phyloP scores from a whole-genome alignment of 2,329 filamentous ascomycete species.

The Eutypa lata region DNA sequence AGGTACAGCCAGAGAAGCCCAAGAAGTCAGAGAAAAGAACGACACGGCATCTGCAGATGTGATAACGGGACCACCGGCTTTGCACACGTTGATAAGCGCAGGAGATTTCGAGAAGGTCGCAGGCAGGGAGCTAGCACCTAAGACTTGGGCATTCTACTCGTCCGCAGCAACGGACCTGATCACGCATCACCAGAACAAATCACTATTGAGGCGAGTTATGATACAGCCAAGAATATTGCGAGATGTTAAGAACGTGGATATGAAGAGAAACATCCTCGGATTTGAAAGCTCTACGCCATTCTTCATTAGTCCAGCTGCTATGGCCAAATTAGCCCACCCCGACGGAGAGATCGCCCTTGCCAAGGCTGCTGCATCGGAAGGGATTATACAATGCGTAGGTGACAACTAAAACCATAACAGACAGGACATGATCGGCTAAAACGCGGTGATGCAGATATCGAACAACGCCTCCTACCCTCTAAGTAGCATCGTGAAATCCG shows the following conservation, averaged over 20 bases:
- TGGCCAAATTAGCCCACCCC: slow-evolving; percentile 61
- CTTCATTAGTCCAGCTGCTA: slow-evolving; percentile 62
- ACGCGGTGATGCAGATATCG: slow-evolving; percentile 16
- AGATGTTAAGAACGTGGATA: slow-evolving; percentile 47
- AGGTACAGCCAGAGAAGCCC: not conserved
- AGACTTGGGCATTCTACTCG: slow-evolving; percentile 69
- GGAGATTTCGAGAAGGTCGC: slow-evolving; percentile 61
- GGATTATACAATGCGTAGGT: slow-evolving; percentile 55
- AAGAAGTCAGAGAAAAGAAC: not conserved
- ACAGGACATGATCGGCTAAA: slow-evolving; percentile 2
- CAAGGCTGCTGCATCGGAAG: slow-evolving; percentile 45
- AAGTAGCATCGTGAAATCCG: slow-evolving; percentile 24
- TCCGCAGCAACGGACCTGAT: slow-evolving; percentile 62
- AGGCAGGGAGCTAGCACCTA: slow-evolving; percentile 50
- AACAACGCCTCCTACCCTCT: slow-evolving; percentile 24
- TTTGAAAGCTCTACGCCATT: slow-evolving; percentile 51
- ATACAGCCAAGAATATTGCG: slow-evolving; percentile 43
- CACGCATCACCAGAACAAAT: slow-evolving; percentile 54
- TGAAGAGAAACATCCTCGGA: slow-evolving; percentile 53
- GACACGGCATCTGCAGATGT: not conserved
- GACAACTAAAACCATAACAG: slow-evolving; percentile 22
- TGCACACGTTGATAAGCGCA: slow-evolving; percentile 54
- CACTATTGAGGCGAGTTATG: slow-evolving; percentile 52
- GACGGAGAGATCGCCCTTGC: slow-evolving; percentile 61
- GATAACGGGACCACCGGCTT: slow-evolving; percentile 32